These are phyloP conservation scores for Kwoniella sp. DNA, from an alignment of 768 basidiomycete species.

Conservation along the genomic window DNA sequence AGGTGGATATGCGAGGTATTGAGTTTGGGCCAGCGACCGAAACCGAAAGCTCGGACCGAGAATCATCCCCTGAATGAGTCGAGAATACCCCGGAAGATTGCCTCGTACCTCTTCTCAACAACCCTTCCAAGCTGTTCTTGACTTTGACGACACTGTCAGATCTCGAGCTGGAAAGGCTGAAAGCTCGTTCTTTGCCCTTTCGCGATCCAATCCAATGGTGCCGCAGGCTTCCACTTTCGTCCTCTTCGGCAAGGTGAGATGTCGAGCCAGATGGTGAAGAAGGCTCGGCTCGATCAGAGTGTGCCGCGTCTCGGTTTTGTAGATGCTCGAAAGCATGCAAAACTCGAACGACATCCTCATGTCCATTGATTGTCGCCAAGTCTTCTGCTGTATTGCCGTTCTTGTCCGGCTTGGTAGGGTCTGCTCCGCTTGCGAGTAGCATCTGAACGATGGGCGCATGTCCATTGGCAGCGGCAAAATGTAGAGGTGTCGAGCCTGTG, in stretches of 20 bases:
- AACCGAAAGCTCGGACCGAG: slow-evolving; percentile 13
- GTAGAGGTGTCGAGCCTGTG: slow-evolving; percentile 82
- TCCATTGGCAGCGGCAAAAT: slow-evolving; percentile 95
- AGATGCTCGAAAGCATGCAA: slow-evolving; percentile 65
- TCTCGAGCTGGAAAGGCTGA: slow-evolving; percentile 34
- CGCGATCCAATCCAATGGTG: slow-evolving; percentile 22
- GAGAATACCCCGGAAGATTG: slow-evolving; percentile 7
- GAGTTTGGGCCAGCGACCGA: neutral
- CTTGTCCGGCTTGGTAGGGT: slow-evolving; percentile 80
- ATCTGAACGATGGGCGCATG: slow-evolving; percentile 75
- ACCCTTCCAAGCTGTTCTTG: slow-evolving; percentile 37
- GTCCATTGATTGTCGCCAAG: slow-evolving; percentile 77
- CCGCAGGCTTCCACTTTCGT: slow-evolving; percentile 11
- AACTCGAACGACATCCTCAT: slow-evolving; percentile 73
- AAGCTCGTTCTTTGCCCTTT: slow-evolving; percentile 45
- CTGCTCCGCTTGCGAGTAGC: slow-evolving; percentile 81
- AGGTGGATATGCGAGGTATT: slow-evolving; percentile 13
- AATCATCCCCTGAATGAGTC: slow-evolving; percentile 9
- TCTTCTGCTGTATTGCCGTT: slow-evolving; percentile 84
- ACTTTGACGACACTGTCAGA: slow-evolving; percentile 34
- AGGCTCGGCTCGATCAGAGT: slow-evolving; percentile 25
- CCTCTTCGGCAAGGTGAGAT: slow-evolving; percentile 19
- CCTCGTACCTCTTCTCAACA: slow-evolving; percentile 25
- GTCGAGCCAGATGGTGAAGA: slow-evolving; percentile 21
- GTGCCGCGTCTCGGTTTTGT: slow-evolving; percentile 29